Base-by-base conservation (phyloP, 2,329 filamentous ascomycete genomes). In the Penicillium aurantiogriseum region DNA sequence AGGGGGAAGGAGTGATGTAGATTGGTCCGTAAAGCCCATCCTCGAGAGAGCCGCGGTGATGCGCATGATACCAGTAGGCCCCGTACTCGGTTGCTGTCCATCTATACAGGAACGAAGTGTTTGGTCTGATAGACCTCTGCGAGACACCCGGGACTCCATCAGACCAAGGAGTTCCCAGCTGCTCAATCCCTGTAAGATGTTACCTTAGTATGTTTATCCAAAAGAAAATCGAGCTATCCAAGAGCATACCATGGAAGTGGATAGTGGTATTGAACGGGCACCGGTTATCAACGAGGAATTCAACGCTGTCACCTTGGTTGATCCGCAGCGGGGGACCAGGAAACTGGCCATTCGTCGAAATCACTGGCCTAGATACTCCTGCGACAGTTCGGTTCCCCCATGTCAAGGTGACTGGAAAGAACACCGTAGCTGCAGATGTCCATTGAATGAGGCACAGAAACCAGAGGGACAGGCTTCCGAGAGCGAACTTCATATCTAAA, bases 61-160 rank as follows among this genome's bases (percentile, higher is more conserved):
- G 85, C 0, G 83, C 79, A 70, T 87, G 85, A 62, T 87, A 88
- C 76, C 82, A 86, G 70, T 83, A 85, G 42, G 79, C 80, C 3
- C 85, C 85, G 62, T 83, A 80, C 54, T 84, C 79, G 0, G 75
- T 77, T 0, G 84, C 84, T n/a, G 73, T 78, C 75, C 82, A 88
- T 33, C 73, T 74, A 65, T 87, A 84, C 0, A 76, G 73, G 63
- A 82, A 87, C 29, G 69, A 75, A 3, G 68, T 64, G 2, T 79
- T 79, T 1, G 83, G 77, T 13, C 71, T 64, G 54, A 87, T 85
- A 4, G 79, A 72, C 4, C 73, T 73, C 63, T 87, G 84, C 0
- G 80, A 79, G 2, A 87, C 68, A 2, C 84, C 84, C 0, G 83
- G 82, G 0, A 84, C 80, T 31, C 85, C 85, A 57, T 88, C 85